Conservation (phyloP, 2,329 filamentous ascomycete species). For the Aspergillus carbonarius region DNA sequence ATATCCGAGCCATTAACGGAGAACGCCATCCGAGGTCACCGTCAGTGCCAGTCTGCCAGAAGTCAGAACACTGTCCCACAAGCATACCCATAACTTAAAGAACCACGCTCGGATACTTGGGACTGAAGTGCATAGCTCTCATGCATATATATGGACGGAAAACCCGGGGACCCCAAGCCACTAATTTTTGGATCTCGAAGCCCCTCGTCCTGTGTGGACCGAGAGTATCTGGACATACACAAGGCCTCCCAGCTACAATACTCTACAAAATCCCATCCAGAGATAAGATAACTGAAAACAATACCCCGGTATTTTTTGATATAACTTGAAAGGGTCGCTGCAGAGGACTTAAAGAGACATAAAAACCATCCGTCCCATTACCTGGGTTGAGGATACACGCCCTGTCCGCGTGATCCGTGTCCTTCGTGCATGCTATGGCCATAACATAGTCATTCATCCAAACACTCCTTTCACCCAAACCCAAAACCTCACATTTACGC, state of each 20-base stretch:
- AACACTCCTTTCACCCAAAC: conserved; percentile 38
- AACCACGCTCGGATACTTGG: background rate
- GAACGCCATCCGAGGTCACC: too few species aligned
- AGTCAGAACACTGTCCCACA: background rate
- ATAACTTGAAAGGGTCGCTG: conserved; percentile 41
- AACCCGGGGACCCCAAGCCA: too few species aligned
- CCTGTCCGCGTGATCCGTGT: conserved; percentile 35
- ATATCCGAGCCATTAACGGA: background rate
- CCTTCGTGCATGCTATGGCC: conserved; percentile 44
- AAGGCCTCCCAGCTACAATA: background rate
- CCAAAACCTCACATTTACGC: conserved; percentile 66
- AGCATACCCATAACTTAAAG: background rate
- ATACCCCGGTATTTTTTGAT: conserved; percentile 40
- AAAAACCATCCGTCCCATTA: conserved; percentile 38
- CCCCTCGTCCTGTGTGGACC: too few species aligned
- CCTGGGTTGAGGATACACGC: conserved; percentile 37
- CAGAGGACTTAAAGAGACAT: conserved; percentile 42
- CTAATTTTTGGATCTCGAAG: too few species aligned
- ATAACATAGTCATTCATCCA: conserved; percentile 44
- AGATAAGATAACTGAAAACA: conserved; percentile 20
- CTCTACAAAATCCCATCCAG: background rate
- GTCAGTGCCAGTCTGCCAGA: too few species aligned
- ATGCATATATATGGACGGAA: too few species aligned
- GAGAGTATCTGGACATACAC: too few species aligned
- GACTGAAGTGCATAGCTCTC: background rate